Evolutionary conservation across 202 grass and related monocot species (phyloP).

Genomic region (Setaria italica): DNA sequence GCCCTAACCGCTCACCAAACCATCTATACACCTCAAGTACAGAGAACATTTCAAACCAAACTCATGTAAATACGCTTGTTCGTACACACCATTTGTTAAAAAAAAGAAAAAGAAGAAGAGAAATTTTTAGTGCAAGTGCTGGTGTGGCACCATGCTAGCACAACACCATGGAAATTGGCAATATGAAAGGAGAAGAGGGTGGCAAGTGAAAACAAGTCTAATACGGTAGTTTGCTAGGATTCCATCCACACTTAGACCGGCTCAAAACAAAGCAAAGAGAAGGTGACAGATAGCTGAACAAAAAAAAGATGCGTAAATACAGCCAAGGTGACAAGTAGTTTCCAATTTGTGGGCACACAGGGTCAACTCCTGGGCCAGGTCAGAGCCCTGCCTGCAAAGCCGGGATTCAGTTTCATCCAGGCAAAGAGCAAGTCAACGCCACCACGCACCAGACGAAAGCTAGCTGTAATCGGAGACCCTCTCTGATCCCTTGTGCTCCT

Average conservation of each 20-base stretch:
- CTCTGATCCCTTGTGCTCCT: background rate
- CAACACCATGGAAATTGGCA: no score
- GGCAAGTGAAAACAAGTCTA: background rate
- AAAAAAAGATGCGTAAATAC: background rate
- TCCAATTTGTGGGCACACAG: background rate
- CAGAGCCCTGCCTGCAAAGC: background rate
- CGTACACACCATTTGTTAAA: no score
- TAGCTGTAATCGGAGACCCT: constrained; percentile 33
- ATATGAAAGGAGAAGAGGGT: background rate
- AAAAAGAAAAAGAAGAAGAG: no score
- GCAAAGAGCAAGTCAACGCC: constrained; percentile 42
- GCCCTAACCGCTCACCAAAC: constrained; percentile 8
- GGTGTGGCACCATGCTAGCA: background rate
- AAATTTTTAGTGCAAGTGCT: background rate
- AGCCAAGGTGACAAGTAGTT: background rate
- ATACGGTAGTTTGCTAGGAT: background rate
- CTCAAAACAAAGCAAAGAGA: background rate
- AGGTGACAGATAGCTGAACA: background rate
- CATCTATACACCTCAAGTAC: background rate
- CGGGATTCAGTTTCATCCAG: constrained; percentile 2
- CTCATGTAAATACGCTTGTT: no score
- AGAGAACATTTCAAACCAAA: background rate
- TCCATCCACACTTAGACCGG: constrained; percentile 29
- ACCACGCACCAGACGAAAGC: background rate
- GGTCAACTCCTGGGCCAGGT: constrained; percentile 26